Evolutionary conservation across 2,329 filamentous ascomycete species (phyloP).

Genomic region (Cladosporium phlei): DNA sequence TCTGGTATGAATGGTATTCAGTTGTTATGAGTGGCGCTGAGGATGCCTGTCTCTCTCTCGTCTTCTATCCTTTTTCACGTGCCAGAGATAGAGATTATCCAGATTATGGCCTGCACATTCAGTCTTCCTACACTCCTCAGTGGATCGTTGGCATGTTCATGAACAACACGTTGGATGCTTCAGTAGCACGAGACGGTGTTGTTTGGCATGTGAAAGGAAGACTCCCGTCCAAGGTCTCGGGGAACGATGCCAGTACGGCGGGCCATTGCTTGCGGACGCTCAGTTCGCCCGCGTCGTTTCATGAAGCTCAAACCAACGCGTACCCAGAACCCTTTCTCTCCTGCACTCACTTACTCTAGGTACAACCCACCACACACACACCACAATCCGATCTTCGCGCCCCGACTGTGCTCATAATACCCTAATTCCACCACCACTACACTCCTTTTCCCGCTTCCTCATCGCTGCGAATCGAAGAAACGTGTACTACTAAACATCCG

Average conservation of each 20-base stretch:
- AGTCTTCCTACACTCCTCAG: too few relatives aligned
- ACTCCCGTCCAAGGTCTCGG: too few relatives aligned
- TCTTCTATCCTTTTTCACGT: too few relatives aligned
- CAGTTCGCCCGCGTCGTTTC: slow-evolving; percentile 5
- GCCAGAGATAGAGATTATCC: too few relatives aligned
- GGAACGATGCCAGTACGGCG: not conserved
- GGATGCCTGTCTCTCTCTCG: too few relatives aligned
- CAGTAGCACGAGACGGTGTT: not conserved
- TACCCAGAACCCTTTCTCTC: slow-evolving; percentile 1
- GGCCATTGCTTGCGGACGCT: not conserved
- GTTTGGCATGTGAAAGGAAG: not conserved
- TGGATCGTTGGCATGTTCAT: too few relatives aligned
- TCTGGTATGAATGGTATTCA: too few relatives aligned
- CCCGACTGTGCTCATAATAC: too few relatives aligned
- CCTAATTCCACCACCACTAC: not conserved
- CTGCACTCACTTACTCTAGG: not conserved
- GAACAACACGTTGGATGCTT: too few relatives aligned
- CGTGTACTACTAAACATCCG: not conserved
- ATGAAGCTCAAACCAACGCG: slow-evolving; percentile 9
- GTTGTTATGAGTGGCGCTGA: too few relatives aligned
- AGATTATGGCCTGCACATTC: too few relatives aligned
- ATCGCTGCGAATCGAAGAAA: not conserved
- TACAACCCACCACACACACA: not conserved
- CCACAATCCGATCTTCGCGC: not conserved
- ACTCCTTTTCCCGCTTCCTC: not conserved